Percentiles rank a stretch among this genome's conserved stretches.
phyloP scores from a whole-genome alignment of 495 filamentous ascomycete genomes.

The Hyphodiscus hymeniophilus region DNA sequence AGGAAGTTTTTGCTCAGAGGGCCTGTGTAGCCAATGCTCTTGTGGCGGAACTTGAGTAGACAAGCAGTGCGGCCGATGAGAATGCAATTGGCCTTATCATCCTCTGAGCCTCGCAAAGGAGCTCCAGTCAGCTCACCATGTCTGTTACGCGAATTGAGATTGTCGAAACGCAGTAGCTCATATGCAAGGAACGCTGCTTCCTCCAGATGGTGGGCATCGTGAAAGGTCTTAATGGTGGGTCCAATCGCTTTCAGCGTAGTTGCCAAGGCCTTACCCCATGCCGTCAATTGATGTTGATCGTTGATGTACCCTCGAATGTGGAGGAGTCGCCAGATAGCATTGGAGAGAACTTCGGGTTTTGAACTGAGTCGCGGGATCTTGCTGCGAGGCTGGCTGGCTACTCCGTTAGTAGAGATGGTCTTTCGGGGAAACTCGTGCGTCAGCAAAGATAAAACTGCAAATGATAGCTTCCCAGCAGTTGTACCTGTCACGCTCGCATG shows the following conservation, averaged over 20 bases:
- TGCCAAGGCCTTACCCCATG: conserved; percentile 74
- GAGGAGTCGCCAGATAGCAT: conserved; percentile 79
- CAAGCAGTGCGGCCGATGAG: conserved; percentile 51
- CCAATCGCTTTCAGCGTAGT: conserved; percentile 56
- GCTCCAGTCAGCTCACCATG: conserved; percentile 42
- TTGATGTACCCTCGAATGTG: conserved; percentile 82
- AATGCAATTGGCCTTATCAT: conserved; percentile 18
- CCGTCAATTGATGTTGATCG: conserved; percentile 69
- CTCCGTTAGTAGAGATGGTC: conserved; percentile 41
- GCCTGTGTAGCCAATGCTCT: conserved; percentile 85
- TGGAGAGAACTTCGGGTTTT: conserved; percentile 65
- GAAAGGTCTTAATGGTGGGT: conserved; percentile 26
- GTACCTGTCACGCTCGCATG: conserved; percentile 13
- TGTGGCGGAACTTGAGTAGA: conserved; percentile 72
- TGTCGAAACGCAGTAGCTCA: conserved; percentile 67
- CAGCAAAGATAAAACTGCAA: conserved; percentile 50
- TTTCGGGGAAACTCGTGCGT: conserved; percentile 57
- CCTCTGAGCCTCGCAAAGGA: conserved; percentile 38
- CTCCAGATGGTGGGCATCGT: conserved; percentile 37
- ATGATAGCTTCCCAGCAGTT: conserved; percentile 42
- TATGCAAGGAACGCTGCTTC: conserved; percentile 67
- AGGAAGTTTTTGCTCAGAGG: conserved; percentile 86
- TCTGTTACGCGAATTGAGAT: conserved; percentile 58
- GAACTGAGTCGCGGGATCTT: conserved; percentile 37
- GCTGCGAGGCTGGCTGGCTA: conserved; percentile 6